Evolutionary conservation across 805 yeast species (phyloP), one percentile per base, ranked within the genome.

Genomic region (Myxozyma nipponensis): DNA sequence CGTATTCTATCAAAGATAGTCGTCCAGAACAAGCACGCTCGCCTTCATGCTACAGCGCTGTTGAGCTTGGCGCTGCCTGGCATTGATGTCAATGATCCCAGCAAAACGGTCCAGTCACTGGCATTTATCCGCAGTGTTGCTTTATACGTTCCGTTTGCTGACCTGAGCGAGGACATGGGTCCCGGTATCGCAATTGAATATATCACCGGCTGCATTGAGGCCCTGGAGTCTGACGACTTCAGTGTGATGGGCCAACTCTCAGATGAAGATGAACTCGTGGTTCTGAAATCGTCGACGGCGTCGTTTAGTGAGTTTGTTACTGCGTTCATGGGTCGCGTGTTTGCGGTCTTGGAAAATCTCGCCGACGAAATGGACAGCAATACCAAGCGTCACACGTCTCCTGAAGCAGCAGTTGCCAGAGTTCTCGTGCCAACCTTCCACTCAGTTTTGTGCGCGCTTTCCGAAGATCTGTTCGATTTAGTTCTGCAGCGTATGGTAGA

Each of bases 61-160:
- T 64, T 90, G 36, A 77, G 82, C 24, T 73, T 87, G 66, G 70
- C 83, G 1, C 65, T 89, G 5, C 86, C 89, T 0, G 96, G 93
- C 26, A 81, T 93, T 25, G 98, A 93, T 64, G 78, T 90, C 0
- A 93, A 90, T 64, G 98, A 93, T 66, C 74, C 88, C 43, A 74
- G 73, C 13, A 79, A 90, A 63, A 83, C 96, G 0, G 73, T 81
- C 15, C 76, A 79, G 45, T 77, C 95, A 0, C 68, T 90, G 37
- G 77, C 82, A 50, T 75, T 85, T 18, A 76, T 93, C 48, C 83
- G 86, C 9, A 73, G 86, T 0, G 77, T 83, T 22, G 82, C 88
- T 0, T 72, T 84, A 4, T 83, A 82, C 49, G 77, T 85, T 2
- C 96, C 96, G 1, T 73, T 89, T 54, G 70, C 72, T 25, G 87